Conservation (phyloP, 2,329 filamentous ascomycete genomes). For the Penicillium sp. region DNA sequence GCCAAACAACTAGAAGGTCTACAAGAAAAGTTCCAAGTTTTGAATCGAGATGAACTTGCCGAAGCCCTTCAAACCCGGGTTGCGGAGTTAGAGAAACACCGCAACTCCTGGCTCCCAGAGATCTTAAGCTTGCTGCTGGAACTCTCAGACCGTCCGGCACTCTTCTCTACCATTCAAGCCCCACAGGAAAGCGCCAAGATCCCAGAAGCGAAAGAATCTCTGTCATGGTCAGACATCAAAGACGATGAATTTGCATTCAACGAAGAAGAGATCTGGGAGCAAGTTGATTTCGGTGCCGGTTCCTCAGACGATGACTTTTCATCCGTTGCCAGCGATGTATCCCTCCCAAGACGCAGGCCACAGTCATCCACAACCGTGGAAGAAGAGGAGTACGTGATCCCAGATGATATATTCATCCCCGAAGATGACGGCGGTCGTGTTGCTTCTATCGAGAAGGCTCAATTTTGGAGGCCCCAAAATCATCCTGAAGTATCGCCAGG, state of each 20-base stretch:
- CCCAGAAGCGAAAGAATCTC: slow-evolving; percentile 46
- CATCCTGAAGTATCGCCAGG: slow-evolving; percentile 11
- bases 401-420: slow-evolving; percentile 35
- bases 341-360: slow-evolving; percentile 30
- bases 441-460: slow-evolving; percentile 43
- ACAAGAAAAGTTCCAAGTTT: slow-evolving; percentile 82
- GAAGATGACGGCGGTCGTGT: slow-evolving; percentile 38
- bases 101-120: slow-evolving; percentile 74
- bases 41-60: slow-evolving; percentile 77
- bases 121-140: slow-evolving; percentile 75
- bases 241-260: slow-evolving; percentile 71
- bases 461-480: slow-evolving; percentile 51
- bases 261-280: slow-evolving; percentile 45
- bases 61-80: slow-evolving; percentile 66
- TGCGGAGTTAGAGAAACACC: slow-evolving; percentile 57
- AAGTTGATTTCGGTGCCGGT: slow-evolving; percentile 41
- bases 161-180: slow-evolving; percentile 66
- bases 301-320: slow-evolving; percentile 44
- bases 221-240: slow-evolving; percentile 81
- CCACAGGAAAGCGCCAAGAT: slow-evolving; percentile 57
- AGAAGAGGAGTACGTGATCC: slow-evolving; percentile 37
- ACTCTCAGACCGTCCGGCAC: slow-evolving; percentile 76
- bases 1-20: slow-evolving; percentile 67
- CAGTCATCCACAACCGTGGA: slow-evolving; percentile 29
- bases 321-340: slow-evolving; percentile 35